Base-by-base conservation (phyloP, 2,329 filamentous ascomycete genomes). In the Epichloe brachyelytri region DNA sequence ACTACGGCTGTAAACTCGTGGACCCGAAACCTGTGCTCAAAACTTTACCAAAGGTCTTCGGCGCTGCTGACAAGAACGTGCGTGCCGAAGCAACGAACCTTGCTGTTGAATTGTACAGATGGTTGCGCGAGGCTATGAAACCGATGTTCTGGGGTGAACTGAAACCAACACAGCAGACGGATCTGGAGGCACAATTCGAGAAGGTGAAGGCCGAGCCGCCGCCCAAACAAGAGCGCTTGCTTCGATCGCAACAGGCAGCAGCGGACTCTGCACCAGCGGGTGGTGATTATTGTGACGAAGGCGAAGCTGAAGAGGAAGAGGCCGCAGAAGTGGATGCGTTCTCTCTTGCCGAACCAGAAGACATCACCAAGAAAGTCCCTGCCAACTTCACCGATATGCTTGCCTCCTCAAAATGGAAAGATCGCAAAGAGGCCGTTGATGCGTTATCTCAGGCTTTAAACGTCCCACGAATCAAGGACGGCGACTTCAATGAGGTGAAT, bases 71-170 rank as follows among this genome's bases (percentile, higher is more conserved):
- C 75, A 98, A 98, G 70, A 97, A 97, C 65, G 88, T 98, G 15
- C 85, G 93, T 68, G 89, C 90, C 3, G 93, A 96, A 66, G 89
- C 90, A 30, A 93, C 93, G 45, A 89, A 85, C 59, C 74, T 98
- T 52, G 86, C 91, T 0, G 88, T 96, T 46, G 94, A 98, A 64
- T 80, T 98, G 52, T 98, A 98, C 68, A 78, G 93, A 68, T 98
- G 94, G 93, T 75, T 98, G 36, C 86, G 91, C 58, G 93, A 98
- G 57, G 91, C 91, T 11, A 96, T 98, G 83, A 98, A 98, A 66
- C 88, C 91, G 38, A 85, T 97, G 68, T 97, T 98, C 66, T 98
- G 93, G 90, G 82, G 79, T 43, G 93, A 98, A 53, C 69, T 98
- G 54, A 98, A 98, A 66, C 86, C 91, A 0, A 91, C 95, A 0